Evolutionary conservation across 1,284 basidiomycete species (phyloP), one percentile per base, ranked within the genome.

Genomic region (Blastosporella zonata): DNA sequence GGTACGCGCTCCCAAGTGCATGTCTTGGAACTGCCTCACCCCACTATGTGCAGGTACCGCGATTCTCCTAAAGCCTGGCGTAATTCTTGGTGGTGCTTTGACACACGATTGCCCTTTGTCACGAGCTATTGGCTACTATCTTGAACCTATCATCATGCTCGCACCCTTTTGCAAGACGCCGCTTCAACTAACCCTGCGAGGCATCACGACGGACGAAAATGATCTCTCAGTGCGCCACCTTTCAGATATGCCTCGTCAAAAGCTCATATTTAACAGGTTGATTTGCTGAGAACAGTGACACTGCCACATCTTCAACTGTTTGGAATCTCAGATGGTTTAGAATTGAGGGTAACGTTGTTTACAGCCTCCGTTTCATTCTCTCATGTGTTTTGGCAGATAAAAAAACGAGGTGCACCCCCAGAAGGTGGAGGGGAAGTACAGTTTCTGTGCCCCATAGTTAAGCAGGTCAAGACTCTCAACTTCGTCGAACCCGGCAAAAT

Each of bases 161-260:
- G 95, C 92, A 1, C 93, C 95, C 0, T 99, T 99, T 64, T 81
- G 93, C 27, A 99, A 99, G 73, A 89, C 83, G 57, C 85, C 93
- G 2, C 64, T 99, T 39, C 77, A 85, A 38, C 67, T 97, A 20
- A 94, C 86, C 0, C 67, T 99, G 41, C 79, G 80, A 50, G 97
- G 97, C 1, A 86, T 99, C 49, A 99, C 97, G 0, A 93, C 93
- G 1, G 90, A 93, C 62, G 88, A 90, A 39, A 73, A 81, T 54
- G 93, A 96, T 63, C 83, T 96, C 54, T 93, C 90, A 27, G 96
- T 93, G 58, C 56, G 84, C 65, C 12, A 20, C 23, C 20, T 25
- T 46, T 25, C 33, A 42, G 2, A 21, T 39, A 3, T 42, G 15
- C 35, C 31, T 42, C 34, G 13, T 8, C 29, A 10, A 35, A 43